Evolutionary conservation across 768 basidiomycete genomes (phyloP), one percentile per base, ranked within the genome.

Genomic region (Naematelia aurantialba): DNA sequence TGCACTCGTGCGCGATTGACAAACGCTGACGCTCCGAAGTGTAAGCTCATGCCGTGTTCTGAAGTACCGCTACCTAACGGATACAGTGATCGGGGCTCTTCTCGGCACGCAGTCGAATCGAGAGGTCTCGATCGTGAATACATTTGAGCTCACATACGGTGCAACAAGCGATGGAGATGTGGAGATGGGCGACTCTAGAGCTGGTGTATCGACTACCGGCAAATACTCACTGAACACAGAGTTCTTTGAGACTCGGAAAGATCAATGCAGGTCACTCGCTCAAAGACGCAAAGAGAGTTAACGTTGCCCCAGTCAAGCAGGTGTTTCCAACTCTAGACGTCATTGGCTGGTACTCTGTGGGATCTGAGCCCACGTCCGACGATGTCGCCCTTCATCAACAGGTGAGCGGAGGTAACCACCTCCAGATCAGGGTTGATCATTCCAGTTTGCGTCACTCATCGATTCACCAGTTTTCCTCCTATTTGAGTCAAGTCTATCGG

Each of bases 321-420:
- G 94, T 98, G 21, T 98, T 99, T 76, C 96, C 96, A 11, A 91
- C 92, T 0, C 82, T 98, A 30, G 96, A 98, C 73, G 87, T 99
- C 72, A 89, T 99, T 52, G 96, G 96, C 5, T 99, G 96, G 96
- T 99, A 99, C 78, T 89, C 89, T 0, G 86, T 93, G 45, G 87
- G 90, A 14, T 75, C 82, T n/a, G 79, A 81, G 11, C 91, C 91
- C 0, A 86, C 86, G 1, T 69, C 82, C n/a, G 80, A 80, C 19
- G 91, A 98, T 69, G 85, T 91, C 46, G 81, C 83, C 1, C 81
- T 98, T 17, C 91, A 97, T 73, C 86, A 89, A 74, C 91, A 96
- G 81, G 92, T 86, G 59, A 34, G 76, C 56, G 19, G 2, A 39
- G 46, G 52, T 22, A 59, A 29, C 22, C 30, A 52, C 12, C 12